Percentiles rank a stretch among this genome's conserved stretches.
These are phyloP conservation scores for Austroboletus niveus DNA, from an alignment of 1,284 basidiomycete species.

Conservation along the genomic window DNA sequence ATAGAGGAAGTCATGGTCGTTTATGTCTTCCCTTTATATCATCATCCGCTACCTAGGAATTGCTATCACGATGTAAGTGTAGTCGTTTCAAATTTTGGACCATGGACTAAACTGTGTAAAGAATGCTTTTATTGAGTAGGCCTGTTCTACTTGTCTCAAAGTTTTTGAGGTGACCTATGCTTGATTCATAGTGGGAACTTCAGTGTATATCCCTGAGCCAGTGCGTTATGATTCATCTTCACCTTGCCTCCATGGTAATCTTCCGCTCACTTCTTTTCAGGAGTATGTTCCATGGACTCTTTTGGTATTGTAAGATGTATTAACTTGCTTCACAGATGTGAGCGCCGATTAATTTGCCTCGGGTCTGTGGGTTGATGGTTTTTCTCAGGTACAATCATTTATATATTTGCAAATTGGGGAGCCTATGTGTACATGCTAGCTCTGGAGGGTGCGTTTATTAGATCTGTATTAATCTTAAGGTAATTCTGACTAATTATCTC, in stretches of 20 bases:
- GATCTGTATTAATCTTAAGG: not conserved
- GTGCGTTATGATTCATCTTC: not conserved
- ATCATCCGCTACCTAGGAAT: conserved; percentile 7
- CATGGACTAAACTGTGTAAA: not conserved
- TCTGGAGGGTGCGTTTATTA: conserved; percentile 2
- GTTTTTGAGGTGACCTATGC: not conserved
- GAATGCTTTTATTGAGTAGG: not conserved
- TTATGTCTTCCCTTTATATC: conserved; percentile 6
- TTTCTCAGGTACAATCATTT: not conserved
- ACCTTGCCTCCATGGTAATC: not conserved
- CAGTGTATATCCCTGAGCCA: not conserved
- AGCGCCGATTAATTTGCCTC: not conserved
- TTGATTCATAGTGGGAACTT: conserved; percentile 1
- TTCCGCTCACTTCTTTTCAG: not conserved
- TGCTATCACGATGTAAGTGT: conserved; percentile 5
- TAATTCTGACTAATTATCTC: not conserved
- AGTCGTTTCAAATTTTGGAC: not conserved
- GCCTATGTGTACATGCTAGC: conserved; percentile 5
- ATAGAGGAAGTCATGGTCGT: conserved; percentile 5
- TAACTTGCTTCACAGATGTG: conserved; percentile 2
- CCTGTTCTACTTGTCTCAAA: not conserved
- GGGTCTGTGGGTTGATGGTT: not conserved
- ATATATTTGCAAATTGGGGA: conserved; percentile 5
- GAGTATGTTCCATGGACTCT: not conserved
- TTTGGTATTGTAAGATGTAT: not conserved